phyloP scores from a whole-genome alignment of 1,139 yeast species.

The Candida tunisiensis region DNA sequence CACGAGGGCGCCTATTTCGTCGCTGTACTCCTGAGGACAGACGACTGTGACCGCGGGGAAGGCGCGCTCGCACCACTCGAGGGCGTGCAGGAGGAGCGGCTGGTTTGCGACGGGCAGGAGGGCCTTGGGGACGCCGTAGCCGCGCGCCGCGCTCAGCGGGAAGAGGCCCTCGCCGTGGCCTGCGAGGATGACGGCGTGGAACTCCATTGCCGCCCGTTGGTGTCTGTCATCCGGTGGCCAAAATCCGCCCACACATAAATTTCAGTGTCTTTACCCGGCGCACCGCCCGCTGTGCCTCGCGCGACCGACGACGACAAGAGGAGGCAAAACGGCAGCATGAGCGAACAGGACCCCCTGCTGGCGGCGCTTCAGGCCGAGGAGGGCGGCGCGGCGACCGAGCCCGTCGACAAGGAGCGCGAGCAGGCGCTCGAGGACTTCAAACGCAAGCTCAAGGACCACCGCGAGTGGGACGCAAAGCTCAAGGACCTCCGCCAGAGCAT shows the following conservation, averaged over 20 bases:
- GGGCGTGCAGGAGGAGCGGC: conserved; percentile 78
- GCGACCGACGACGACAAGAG: too few species aligned
- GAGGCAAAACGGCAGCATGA: too few species aligned
- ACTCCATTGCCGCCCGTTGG: conserved; percentile 42
- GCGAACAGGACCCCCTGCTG: conserved; percentile 14
- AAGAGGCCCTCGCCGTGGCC: conserved; percentile 62
- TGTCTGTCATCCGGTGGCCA: not conserved
- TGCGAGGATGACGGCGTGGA: conserved; percentile 80
- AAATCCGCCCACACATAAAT: too few species aligned
- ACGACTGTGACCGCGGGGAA: not conserved
- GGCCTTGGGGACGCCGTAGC: conserved; percentile 62
- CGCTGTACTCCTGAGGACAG: not conserved
- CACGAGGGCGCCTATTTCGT: not conserved
- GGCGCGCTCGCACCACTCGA: conserved; percentile 71
- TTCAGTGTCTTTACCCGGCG: too few species aligned
- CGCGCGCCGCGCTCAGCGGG: conserved; percentile 39
- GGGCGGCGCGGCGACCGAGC: conserved; percentile 5
- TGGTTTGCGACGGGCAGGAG: conserved; percentile 76
- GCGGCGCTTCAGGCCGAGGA: conserved; percentile 15
- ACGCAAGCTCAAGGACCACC: conserved; percentile 77
- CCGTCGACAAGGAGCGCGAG: conserved; percentile 56
- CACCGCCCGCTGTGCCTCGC: too few species aligned
- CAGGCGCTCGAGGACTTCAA: conserved; percentile 69
- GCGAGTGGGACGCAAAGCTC: conserved; percentile 87
- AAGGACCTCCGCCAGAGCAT: conserved; percentile 73